Percentiles rank a stretch among this genome's conserved stretches.
These are phyloP conservation scores for Sicyos edulis DNA, from an alignment of 306 rosid genomes.

Conservation along the genomic window DNA sequence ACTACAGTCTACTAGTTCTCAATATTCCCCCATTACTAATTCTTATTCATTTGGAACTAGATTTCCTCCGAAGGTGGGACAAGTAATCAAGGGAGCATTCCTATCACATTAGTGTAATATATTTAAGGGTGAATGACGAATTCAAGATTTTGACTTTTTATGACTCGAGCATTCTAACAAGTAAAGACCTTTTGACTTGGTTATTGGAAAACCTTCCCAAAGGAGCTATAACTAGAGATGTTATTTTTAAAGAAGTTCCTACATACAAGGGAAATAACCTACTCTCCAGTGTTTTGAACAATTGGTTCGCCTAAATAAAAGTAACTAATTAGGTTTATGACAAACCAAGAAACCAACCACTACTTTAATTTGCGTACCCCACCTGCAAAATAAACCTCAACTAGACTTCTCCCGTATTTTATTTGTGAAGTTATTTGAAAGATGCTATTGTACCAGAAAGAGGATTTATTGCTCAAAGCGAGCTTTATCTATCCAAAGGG, in stretches of 20 bases:
- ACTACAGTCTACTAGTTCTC: background rate
- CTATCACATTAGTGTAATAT: background rate
- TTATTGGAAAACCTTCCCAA: background rate
- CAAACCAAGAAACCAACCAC: background rate
- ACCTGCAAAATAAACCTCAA: slow-evolving; percentile 9
- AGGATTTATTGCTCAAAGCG: background rate
- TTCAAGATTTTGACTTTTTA: background rate
- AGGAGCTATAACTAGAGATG: background rate
- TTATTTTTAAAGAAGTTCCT: background rate
- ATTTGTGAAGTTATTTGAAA: background rate
- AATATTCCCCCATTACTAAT: background rate
- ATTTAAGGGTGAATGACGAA: background rate
- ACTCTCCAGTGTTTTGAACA: background rate
- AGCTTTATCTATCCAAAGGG: background rate
- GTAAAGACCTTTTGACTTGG: background rate
- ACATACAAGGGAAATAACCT: background rate
- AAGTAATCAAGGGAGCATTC: background rate
- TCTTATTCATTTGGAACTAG: background rate
- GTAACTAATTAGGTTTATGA: background rate
- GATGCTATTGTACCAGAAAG: background rate
- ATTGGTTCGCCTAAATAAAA: background rate
- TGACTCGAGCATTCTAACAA: background rate
- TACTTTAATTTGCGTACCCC: background rate
- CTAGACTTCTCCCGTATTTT: background rate
- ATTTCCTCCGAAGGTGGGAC: background rate